Evolutionary conservation across 2,329 filamentous ascomycete species (phyloP).

Genomic region (Lecanosticta acicola): DNA sequence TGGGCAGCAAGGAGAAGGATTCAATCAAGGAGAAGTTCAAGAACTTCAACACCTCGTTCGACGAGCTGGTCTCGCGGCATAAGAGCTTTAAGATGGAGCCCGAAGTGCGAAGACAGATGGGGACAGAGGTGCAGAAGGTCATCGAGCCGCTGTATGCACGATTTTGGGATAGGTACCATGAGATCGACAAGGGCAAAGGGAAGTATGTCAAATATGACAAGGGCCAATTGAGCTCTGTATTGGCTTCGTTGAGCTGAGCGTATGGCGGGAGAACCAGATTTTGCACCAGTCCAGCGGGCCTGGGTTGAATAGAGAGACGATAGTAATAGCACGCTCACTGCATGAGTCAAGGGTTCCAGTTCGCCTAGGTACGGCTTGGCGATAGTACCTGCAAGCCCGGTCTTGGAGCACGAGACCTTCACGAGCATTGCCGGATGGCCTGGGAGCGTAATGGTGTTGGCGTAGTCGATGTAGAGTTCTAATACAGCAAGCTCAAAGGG

Average conservation of each 20-base stretch:
- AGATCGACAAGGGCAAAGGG: constrained; percentile 94
- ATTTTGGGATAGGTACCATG: constrained; percentile 96
- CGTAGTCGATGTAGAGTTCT: background rate
- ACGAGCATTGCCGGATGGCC: background rate
- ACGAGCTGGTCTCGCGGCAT: constrained; percentile 78
- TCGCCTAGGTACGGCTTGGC: background rate
- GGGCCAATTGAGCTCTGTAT: constrained; percentile 61
- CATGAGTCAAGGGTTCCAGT: background rate
- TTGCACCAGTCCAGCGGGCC: background rate
- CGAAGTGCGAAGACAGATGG: constrained; percentile 75
- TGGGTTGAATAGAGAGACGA: background rate
- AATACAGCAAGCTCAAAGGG: background rate
- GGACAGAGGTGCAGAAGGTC: constrained; percentile 79
- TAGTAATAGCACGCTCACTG: background rate
- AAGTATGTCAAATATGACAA: constrained; percentile 99
- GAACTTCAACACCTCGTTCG: constrained; percentile 83
- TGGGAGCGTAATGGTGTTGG: background rate
- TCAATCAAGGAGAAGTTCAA: constrained; percentile 94
- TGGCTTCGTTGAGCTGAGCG: constrained; percentile 36
- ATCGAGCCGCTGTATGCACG: constrained; percentile 90
- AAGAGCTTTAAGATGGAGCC: constrained; percentile 83
- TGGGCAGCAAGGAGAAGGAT: constrained; percentile 89
- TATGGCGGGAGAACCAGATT: background rate
- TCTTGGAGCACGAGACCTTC: background rate
- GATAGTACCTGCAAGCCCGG: background rate